Evolutionary conservation across 2,329 filamentous ascomycete genomes (phyloP), one percentile per base, ranked within the genome.

Genomic region (Pyricularia sp.): DNA sequence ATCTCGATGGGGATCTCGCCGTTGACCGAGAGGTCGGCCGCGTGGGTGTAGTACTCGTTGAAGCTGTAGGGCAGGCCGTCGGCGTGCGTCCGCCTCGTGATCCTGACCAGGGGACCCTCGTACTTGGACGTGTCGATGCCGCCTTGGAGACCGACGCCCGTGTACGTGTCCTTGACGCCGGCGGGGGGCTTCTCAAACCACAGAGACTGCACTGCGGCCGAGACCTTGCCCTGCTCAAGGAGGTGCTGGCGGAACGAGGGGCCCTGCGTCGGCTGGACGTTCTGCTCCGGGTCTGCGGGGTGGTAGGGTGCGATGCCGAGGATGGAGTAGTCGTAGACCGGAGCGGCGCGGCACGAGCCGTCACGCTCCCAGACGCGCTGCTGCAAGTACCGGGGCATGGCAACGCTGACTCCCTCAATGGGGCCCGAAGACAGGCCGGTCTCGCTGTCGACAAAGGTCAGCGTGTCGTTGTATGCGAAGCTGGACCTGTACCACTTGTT

Each of bases 121-220:
- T 42, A 65, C 64, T 65, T 65, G 31, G 64, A 65, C 20, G 64
- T 65, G 31, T 65, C 64, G 64, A 65, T 65, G 64, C 64, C 64
- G 30, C 64, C 64, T 10, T 25, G 31, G 5, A 65, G 31, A 7
- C 64, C 64, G 0, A 25, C 64, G 30, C 64, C 64, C 30, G 64
- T 65, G 64, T n/a, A 65, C n/a, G 20, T 65, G 28, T 36, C 64
- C 5, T 14, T 11, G 1, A 65, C 30, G 30, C 25, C 64, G n/a
- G 31, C 7, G n/a, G 64, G 64, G 1, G 31, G 17, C 64, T 42
- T 65, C 64, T 65, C 64, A n/a, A 65, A 36, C 64, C 64, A 65
- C 64, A 65, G 3, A 6, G 64, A 65, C 31, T 65, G 64, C 64
- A 65, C 64, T 0, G 64, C n/a, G 23, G 65, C 65, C 33, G 65